Evolutionary conservation across 2,329 filamentous ascomycete genomes (phyloP), one percentile per base, ranked within the genome.

Genomic region (Dendryphion nanum): DNA sequence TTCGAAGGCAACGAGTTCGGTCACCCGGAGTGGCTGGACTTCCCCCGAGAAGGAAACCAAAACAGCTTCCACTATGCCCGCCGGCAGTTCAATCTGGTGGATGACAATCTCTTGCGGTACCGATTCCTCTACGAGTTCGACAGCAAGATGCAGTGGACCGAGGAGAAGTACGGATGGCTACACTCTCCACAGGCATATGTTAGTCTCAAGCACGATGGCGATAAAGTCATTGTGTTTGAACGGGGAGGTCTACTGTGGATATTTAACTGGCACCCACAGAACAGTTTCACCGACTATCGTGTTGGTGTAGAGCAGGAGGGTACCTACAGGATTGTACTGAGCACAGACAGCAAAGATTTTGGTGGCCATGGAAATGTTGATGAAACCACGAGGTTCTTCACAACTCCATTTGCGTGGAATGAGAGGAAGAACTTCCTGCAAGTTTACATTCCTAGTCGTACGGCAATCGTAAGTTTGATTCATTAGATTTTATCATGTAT

Each of bases 1-100:
- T 98, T 98, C 55, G 90, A 96, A 70, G 93, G 93, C 44, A 98
- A 98, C 67, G 93, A 98, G 68, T 98, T 98, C 59, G 93, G 93
- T 1, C 93, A 98, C 63, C 93, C 93, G 0, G 93, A 98, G 68
- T 98, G 93, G 93, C 85, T 98, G 26, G 93, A 98, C 66, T 98
- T 98, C 68, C 93, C 93, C 4, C 86, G 93, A 35, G 89, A 84
- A 57, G 93, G 93, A 42, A 96, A 96, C 70, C 72, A 83, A 59
- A 95, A 95, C 69, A 93, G 86, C 31, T 96, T 90, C 75, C 91
- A 88, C 82, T 95, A 95, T 61, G 90, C 90, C 3, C 82, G 93
- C 16, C 85, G 93, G 42, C 91, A 96, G 65, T 82, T 96, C 51
- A 97, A 98, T 67, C 79, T 98, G 13, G 83, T 89, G 0, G 89